Conservation (phyloP, 768 basidiomycete genomes). For the Tubosaeta brunneosetosa region DNA sequence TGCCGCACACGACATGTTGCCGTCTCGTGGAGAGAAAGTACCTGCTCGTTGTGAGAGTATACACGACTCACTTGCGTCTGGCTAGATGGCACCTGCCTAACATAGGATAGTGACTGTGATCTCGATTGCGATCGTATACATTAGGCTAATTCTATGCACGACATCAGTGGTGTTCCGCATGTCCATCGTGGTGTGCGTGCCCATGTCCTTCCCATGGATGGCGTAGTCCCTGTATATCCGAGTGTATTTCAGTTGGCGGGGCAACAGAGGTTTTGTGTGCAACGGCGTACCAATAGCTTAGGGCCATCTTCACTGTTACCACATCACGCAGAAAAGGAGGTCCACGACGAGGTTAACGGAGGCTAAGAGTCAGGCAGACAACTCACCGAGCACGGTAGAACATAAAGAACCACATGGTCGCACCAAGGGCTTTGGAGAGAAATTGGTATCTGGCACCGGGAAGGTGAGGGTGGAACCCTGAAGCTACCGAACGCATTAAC, state of each 20-base stretch:
- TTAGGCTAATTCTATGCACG: constrained; percentile 11
- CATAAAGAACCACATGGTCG: constrained; percentile 98
- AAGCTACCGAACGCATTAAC: constrained; percentile 33
- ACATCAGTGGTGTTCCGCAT: constrained; percentile 37
- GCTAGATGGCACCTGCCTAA: neutral
- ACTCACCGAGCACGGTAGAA: constrained; percentile 91
- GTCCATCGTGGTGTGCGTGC: constrained; percentile 38
- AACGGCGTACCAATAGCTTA: constrained; percentile 56
- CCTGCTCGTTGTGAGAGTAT: neutral
- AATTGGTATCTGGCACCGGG: constrained; percentile 73
- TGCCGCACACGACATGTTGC: neutral
- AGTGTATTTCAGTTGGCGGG: neutral
- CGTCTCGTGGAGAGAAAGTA: neutral
- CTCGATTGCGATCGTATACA: constrained; percentile 11
- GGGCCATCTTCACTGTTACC: constrained; percentile 64
- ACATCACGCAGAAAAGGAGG: neutral
- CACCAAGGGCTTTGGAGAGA: constrained; percentile 81
- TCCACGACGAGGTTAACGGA: neutral
- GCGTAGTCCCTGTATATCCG: constrained; percentile 42
- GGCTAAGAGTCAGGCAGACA: neutral
- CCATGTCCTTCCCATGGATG: constrained; percentile 67
- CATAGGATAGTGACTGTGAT: neutral
- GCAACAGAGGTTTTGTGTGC: neutral
- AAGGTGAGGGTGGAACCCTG: constrained; percentile 87
- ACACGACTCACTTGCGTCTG: neutral